These are phyloP conservation scores for Thelephora ganbajun DNA, from an alignment of 768 basidiomycete genomes.

Conservation along the genomic window DNA sequence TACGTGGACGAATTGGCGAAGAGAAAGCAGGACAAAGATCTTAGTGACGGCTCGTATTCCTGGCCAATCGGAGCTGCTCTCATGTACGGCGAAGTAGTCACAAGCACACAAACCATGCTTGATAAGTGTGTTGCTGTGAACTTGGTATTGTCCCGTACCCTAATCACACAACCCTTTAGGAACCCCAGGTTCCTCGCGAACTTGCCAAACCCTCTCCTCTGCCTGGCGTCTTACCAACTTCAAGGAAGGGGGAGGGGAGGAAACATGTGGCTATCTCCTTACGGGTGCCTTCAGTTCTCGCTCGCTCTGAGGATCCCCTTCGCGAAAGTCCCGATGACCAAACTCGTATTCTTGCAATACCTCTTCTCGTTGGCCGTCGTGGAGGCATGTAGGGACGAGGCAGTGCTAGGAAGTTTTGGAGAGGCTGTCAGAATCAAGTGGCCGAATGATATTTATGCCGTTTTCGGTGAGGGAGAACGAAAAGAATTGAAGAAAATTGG, in stretches of 20 bases:
- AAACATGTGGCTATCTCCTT: constrained; percentile 87
- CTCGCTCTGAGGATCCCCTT: constrained; percentile 50
- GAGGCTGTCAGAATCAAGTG: constrained; percentile 72
- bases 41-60: constrained; percentile 10
- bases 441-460: constrained; percentile 92
- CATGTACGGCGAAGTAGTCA: constrained; percentile 79
- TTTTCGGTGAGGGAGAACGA: constrained; percentile 34
- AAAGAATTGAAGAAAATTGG: constrained; percentile 58
- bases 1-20: constrained; percentile 44
- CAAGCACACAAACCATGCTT: constrained; percentile 89
- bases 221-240: constrained; percentile 78
- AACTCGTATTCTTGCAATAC: constrained; percentile 89
- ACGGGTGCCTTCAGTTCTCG: constrained; percentile 81
- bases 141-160: neutral
- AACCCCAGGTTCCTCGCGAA: constrained; percentile 58
- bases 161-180: constrained; percentile 24
- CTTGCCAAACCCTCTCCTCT: constrained; percentile 67
- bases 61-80: constrained; percentile 67
- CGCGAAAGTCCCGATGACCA: constrained; percentile 34
- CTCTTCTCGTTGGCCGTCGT: constrained; percentile 82
- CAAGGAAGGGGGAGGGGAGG: constrained; percentile 78
- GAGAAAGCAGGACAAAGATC: constrained; percentile 17
- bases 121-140: constrained; percentile 51
- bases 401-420: constrained; percentile 35
- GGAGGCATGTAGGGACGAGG: constrained; percentile 58